Conservation (phyloP, 2,329 filamentous ascomycete species). For the Paecilomyces niveus region DNA sequence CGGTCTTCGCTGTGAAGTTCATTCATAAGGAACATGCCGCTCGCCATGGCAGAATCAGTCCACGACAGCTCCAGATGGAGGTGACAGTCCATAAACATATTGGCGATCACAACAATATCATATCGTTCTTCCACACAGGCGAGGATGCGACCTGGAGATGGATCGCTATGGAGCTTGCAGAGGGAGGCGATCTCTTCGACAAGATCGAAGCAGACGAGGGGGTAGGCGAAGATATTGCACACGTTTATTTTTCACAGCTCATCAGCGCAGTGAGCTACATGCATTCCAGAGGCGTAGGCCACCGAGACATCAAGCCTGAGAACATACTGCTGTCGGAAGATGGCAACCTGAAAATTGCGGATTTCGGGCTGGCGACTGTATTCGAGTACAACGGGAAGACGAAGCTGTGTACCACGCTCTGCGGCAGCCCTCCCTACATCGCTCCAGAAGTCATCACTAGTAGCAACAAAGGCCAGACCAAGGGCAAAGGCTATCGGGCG, state of each 20-base stretch:
- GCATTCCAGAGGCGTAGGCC: constrained; percentile 90
- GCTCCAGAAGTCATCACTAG: constrained; percentile 76
- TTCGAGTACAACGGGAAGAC: constrained; percentile 81
- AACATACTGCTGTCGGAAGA: constrained; percentile 83
- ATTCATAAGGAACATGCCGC: constrained; percentile 96
- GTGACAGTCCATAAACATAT: constrained; percentile 84
- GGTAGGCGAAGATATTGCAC: constrained; percentile 88
- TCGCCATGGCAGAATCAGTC: constrained; percentile 77
- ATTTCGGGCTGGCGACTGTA: constrained; percentile 92
- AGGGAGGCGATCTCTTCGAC: constrained; percentile 94
- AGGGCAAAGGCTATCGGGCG: constrained; percentile 47
- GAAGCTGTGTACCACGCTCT: constrained; percentile 81
- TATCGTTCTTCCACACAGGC: constrained; percentile 82
- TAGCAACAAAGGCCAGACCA: constrained; percentile 42
- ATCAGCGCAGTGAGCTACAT: constrained; percentile 88
- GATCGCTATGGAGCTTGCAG: constrained; percentile 97
- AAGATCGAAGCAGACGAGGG: constrained; percentile 98
- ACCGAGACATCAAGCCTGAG: constrained; percentile 88
- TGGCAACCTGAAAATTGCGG: constrained; percentile 86
- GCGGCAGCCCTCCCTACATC: constrained; percentile 94
- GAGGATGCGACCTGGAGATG: constrained; percentile 85
- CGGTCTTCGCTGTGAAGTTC: constrained; percentile 94
- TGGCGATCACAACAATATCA: constrained; percentile 85
- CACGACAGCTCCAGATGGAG: constrained; percentile 87
- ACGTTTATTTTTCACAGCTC: constrained; percentile 92